Conservation (phyloP, 306 rosid species). For the Sechiopsis laciniata region DNA sequence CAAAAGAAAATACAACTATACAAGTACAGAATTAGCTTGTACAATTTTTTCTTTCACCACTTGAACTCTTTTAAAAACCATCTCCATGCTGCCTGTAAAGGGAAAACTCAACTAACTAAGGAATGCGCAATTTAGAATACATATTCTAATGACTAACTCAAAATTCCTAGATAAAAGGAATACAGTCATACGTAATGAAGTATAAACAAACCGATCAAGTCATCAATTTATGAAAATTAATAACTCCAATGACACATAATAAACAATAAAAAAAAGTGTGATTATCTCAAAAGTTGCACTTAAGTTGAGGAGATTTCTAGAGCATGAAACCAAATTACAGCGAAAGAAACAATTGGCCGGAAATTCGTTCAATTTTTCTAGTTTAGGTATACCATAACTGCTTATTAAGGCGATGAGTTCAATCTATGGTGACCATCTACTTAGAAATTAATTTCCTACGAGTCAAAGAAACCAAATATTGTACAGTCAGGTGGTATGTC, state of each 20-base stretch:
- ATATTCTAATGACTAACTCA: constrained; percentile 22
- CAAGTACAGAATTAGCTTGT: constrained; percentile 11
- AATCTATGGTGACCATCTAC: too few relatives aligned
- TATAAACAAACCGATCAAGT: background rate
- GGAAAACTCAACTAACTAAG: constrained; percentile 11
- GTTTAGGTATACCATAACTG: background rate
- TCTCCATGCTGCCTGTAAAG: constrained; percentile 44
- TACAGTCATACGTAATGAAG: background rate
- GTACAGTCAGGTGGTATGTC: too few relatives aligned
- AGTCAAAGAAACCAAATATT: too few relatives aligned
- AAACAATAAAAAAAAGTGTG: background rate
- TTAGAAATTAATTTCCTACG: too few relatives aligned
- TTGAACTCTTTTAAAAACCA: constrained; percentile 27
- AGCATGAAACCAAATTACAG: background rate
- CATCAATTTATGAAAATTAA: background rate
- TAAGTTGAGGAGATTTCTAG: background rate
- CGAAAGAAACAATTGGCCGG: background rate
- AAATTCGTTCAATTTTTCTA: background rate
- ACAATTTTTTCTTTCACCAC: constrained; percentile 35
- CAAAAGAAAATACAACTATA: background rate
- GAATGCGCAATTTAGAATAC: background rate
- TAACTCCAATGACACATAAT: background rate
- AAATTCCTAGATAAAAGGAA: background rate
- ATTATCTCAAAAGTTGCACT: background rate
- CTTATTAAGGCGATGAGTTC: too few relatives aligned